Evolutionary conservation across 805 yeast species (phyloP), one percentile per base, ranked within the genome.

Genomic region (Metschnikowia cerradonensis): DNA sequence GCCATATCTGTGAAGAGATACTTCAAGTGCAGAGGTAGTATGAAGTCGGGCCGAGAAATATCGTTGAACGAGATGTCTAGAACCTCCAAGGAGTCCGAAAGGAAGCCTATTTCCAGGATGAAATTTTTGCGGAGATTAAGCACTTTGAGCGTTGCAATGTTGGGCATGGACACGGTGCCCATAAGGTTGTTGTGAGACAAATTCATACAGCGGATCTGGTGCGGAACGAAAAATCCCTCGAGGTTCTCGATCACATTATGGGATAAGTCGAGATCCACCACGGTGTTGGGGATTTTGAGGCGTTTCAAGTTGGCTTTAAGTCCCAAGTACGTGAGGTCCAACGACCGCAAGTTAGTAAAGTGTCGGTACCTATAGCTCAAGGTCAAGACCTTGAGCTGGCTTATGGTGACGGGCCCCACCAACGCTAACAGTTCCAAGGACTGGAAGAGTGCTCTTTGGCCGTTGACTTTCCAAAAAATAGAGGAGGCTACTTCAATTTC

Each of bases 11-110:
- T 36, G 19, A 34, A 22, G 8, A 50, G 37, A 19, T 3, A 35
- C 26, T 26, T 33, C 17, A 50, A 38, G 10, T 22, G 14, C 14
- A 11, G 15, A 6, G 52, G 50, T 11, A 50, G 30, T 4, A 8
- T 30, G 15, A 46, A 46, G 30, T 30, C 20, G 11, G 42, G 20
- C 22, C 45, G 17, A 14, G 44, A 39, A n/a, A 50, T 44, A 6
- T 41, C 45, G 36, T 50, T 50, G 45, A 41, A 50, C 7, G 53
- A 50, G 14, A 50, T 47, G n/a, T 51, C 54, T 15, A 51, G 30
- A 4, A 37, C 39, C 41, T 39, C 41, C 17, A 48, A 30, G 3
- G 52, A 39, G 19, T 48, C 43, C 3, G 54, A 50, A 19, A 48
- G 45, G 6, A 14, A n/a, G 11, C 31, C 26, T 2, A 48, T 22